Base-by-base conservation (phyloP, 495 filamentous ascomycete genomes). In the Pseudevernia furfuracea region DNA sequence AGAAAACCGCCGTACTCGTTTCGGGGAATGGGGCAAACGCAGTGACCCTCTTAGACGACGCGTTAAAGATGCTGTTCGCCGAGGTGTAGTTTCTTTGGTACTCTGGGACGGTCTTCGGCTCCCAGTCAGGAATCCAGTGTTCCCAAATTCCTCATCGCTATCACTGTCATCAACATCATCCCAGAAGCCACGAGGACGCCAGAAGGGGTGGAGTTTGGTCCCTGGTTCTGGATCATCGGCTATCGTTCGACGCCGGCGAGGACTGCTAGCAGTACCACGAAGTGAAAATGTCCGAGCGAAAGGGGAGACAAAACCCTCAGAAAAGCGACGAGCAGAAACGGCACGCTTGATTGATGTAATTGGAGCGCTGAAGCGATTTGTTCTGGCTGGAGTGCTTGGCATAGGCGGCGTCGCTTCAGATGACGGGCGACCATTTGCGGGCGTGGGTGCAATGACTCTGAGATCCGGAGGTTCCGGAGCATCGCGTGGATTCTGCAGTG, bases 401-500 rank as follows among this genome's bases (percentile, higher is more conserved):
- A 67, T 3, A 72, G 70, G 36, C 61, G 69, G 28, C 32, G 58
- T 34, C 25, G 58, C 61, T 38, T 71, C 72, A 55, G 48, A 68
- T 39, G 68, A 67, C 25, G 69, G 21, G 68, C 70, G 23, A 32
- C 81, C 66, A 4, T 79, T 79, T 37, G 78, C 79, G 2, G 87
- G 89, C 17, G 88, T 87, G 12, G 90, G 86, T 12, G 89, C 89
- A 59, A 90, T 89, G 66, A 91, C 82, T 59, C 88, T 87, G 71
- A 89, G 80, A 21, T 79, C 79, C 5, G 90, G 90, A 6, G 89
- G 89, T 60, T 78, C 74, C 2, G 89, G 88, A 48, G 89, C 84
- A 44, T 81, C 81, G 49, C 90, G 85, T 8, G 90, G 91, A 68
- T 93, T 92, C 66, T 84, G 81, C 58, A 95, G 79, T 10, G 87